A percentile compares a stretch with the other conserved stretches of the same genome.
Conservation (phyloP, 768 basidiomycete genomes). For the Podaxis pistillaris region DNA sequence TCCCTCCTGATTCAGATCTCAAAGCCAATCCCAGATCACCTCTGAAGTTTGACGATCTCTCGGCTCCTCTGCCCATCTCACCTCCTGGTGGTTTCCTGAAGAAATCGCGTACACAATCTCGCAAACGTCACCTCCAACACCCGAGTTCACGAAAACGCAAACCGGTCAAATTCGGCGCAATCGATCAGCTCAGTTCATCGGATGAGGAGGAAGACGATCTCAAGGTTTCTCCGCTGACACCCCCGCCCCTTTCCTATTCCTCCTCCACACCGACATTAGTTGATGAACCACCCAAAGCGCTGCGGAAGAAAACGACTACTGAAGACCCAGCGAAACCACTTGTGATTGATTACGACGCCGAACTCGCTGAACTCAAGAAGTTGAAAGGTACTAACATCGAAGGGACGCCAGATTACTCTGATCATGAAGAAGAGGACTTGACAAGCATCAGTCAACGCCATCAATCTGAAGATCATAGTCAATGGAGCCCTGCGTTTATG, state of each 20-base stretch:
- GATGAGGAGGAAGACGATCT: slow-evolving; percentile 15
- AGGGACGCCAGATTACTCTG: slow-evolving; percentile 33
- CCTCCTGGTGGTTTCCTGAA: slow-evolving; percentile 20
- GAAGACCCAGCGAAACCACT: slow-evolving; percentile 13
- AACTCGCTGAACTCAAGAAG: slow-evolving; percentile 36
- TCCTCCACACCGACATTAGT: slow-evolving; percentile 31
- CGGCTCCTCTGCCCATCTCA: neutral
- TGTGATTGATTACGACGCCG: slow-evolving; percentile 37
- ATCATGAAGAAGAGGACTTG: slow-evolving; percentile 39
- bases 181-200: slow-evolving; percentile 18
- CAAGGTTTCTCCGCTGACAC: slow-evolving; percentile 8
- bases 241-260: slow-evolving; percentile 19
- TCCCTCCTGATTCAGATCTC: slow-evolving; percentile 15
- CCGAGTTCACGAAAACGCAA: slow-evolving; percentile 20
- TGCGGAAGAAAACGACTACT: neutral
- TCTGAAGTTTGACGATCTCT: neutral
- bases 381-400: slow-evolving; percentile 19
- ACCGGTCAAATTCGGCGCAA: slow-evolving; percentile 32
- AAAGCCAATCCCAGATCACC: slow-evolving; percentile 3
- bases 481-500: slow-evolving; percentile 54
- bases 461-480: slow-evolving; percentile 14
- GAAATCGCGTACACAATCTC: slow-evolving; percentile 22
- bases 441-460: slow-evolving; percentile 6
- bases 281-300: slow-evolving; percentile 15
- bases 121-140: slow-evolving; percentile 13